phyloP scores from a whole-genome alignment of 345 rosid genomes.

The Corchorus capsularis region DNA sequence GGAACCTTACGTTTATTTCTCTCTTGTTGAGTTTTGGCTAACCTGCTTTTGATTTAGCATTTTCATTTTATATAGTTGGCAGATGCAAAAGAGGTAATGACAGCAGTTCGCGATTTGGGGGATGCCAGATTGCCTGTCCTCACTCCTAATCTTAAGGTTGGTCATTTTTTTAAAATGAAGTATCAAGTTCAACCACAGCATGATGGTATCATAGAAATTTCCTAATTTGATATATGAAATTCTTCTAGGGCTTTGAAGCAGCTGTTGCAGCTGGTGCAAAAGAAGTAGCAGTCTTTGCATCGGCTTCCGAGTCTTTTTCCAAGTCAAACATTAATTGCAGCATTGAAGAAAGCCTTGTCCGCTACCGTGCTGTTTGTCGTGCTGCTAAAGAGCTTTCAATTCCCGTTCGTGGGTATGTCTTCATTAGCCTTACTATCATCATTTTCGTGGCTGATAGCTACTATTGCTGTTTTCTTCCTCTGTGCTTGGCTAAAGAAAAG shows the following conservation, averaged over 20 bases:
- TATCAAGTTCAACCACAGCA: neutral
- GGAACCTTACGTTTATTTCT: neutral
- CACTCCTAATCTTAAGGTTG: constrained; percentile 72
- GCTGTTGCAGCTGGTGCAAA: constrained; percentile 79
- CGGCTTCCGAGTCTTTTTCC: constrained; percentile 81
- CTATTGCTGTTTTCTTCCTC: constrained; percentile 7
- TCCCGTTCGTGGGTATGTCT: constrained; percentile 71
- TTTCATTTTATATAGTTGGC: constrained; percentile 45
- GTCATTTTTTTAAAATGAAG: constrained; percentile 9
- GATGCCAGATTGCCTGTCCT: constrained; percentile 63
- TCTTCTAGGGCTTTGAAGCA: constrained; percentile 67
- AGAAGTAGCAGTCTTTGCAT: constrained; percentile 79
- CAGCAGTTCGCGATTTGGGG: constrained; percentile 44
- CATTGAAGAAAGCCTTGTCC: constrained; percentile 72
- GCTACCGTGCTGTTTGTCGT: constrained; percentile 54
- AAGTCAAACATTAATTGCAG: constrained; percentile 78
- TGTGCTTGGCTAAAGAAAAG: neutral
- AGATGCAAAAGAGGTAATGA: constrained; percentile 78
- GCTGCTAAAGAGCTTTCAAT: constrained; percentile 60
- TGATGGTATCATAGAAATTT: constrained; percentile 4
- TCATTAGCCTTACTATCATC: constrained; percentile 10
- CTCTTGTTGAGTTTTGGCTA: neutral
- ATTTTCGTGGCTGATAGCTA: neutral
- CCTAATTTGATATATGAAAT: constrained; percentile 17
- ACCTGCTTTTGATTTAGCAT: neutral